Conservation (phyloP, 1,139 yeast genomes). For the Hyphopichia fennica region DNA sequence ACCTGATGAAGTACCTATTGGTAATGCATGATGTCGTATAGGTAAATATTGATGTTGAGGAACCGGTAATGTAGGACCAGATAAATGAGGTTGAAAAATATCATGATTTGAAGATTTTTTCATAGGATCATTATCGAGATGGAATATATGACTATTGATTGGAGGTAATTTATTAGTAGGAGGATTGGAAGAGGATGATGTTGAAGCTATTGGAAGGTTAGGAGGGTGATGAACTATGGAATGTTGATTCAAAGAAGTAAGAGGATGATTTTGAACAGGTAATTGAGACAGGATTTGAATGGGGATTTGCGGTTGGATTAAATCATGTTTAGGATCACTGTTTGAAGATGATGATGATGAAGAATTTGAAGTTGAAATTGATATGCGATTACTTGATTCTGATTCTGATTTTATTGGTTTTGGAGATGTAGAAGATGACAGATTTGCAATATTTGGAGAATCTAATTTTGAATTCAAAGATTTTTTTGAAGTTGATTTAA, state of each 20-base stretch:
- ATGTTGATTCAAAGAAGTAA: background rate
- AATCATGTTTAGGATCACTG: too few species aligned
- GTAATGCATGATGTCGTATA: background rate
- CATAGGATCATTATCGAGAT: background rate
- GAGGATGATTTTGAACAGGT: background rate
- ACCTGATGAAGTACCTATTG: background rate
- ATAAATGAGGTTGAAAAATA: background rate
- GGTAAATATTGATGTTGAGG: background rate
- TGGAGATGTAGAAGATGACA: background rate
- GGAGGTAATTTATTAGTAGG: background rate
- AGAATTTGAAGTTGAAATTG: background rate
- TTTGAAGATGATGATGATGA: background rate
- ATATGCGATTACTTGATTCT: background rate
- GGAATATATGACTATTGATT: too few species aligned
- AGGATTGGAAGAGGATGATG: background rate
- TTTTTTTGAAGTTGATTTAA: background rate
- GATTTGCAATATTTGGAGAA: background rate
- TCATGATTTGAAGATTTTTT: background rate
- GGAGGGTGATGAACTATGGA: background rate
- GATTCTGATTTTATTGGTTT: background rate
- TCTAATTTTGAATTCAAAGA: background rate
- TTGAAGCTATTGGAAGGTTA: background rate
- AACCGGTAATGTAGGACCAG: background rate
- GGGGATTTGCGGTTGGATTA: too few species aligned
- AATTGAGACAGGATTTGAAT: too few species aligned